Evolutionary conservation across 2,329 filamentous ascomycete species (phyloP).

Genomic region (Ambrosiella cleistominuta): DNA sequence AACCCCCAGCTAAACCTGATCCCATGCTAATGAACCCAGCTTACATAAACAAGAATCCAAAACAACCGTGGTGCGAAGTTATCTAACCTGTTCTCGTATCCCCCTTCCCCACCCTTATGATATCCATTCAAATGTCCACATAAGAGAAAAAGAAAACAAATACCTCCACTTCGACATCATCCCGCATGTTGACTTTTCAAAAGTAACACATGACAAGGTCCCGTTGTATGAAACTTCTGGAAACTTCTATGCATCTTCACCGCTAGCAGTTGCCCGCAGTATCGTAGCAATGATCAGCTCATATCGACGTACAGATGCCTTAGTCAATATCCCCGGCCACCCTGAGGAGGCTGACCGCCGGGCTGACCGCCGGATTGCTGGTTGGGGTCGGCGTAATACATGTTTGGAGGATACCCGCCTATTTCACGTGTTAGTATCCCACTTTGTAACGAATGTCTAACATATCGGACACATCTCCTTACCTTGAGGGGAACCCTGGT

Average conservation of each 20-base stretch:
- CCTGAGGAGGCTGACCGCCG: slow-evolving; percentile 17
- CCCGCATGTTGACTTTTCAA: no score
- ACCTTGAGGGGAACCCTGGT: slow-evolving; percentile 26
- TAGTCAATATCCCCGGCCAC: slow-evolving; percentile 24
- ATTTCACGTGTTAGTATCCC: background rate
- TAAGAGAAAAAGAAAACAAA: slow-evolving; percentile 10
- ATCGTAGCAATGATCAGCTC: no score
- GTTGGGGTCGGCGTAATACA: slow-evolving; percentile 27
- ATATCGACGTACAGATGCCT: background rate
- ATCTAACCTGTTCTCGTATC: background rate
- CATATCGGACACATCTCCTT: slow-evolving; percentile 13
- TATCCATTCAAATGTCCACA: background rate
- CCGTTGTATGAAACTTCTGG: no score
- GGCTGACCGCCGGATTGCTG: slow-evolving; percentile 21
- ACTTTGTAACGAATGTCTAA: no score
- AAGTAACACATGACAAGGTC: no score
- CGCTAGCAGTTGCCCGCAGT: background rate
- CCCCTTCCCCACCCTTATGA: background rate
- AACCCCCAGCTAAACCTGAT: no score
- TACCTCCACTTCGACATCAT: background rate
- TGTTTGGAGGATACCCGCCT: slow-evolving; percentile 7
- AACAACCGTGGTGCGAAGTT: no score
- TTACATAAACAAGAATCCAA: background rate
- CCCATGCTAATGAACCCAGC: background rate
- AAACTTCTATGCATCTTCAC: no score